Evolutionary conservation across 2,329 filamentous ascomycete genomes (phyloP).

Genomic region (Aspergillus amoenus): DNA sequence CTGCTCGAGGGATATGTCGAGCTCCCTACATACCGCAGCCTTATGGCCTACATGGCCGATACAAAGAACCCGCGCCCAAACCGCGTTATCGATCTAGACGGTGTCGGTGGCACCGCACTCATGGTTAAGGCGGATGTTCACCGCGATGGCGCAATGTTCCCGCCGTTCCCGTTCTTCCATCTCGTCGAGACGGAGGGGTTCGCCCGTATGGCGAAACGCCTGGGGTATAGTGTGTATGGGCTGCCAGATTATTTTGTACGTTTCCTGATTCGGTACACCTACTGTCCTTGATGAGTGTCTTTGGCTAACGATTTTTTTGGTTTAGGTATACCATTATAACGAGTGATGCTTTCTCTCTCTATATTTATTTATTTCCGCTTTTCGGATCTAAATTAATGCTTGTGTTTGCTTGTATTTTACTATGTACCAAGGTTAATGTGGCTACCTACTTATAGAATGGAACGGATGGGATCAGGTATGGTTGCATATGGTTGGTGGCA

Average conservation of each 20-base stretch:
- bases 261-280: slow-evolving; percentile 11
- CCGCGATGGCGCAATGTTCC: slow-evolving; percentile 97
- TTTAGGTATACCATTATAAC: slow-evolving; percentile 84
- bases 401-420: not conserved
- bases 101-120: slow-evolving; percentile 88
- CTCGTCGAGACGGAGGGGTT: slow-evolving; percentile 98
- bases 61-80: slow-evolving; percentile 55
- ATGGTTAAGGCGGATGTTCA: slow-evolving; percentile 97
- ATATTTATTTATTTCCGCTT: not conserved
- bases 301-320: not conserved
- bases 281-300: not conserved
- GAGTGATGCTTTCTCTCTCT: slow-evolving; percentile 51
- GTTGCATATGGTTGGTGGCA: not conserved
- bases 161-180: slow-evolving; percentile 92
- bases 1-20: slow-evolving; percentile 90
- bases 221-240: slow-evolving; percentile 85
- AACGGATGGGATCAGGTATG: not conserved
- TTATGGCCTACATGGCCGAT: slow-evolving; percentile 82
- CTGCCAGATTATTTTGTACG: slow-evolving; percentile 94
- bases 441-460: not conserved
- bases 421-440: not conserved
- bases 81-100: slow-evolving; percentile 75
- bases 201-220: slow-evolving; percentile 87
- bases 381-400: not conserved
- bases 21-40: slow-evolving; percentile 83